Percentiles rank a stretch among this genome's conserved stretches.
These are phyloP conservation scores for Cerioporus squamosus DNA, from an alignment of 1,284 basidiomycete genomes.

Conservation along the genomic window DNA sequence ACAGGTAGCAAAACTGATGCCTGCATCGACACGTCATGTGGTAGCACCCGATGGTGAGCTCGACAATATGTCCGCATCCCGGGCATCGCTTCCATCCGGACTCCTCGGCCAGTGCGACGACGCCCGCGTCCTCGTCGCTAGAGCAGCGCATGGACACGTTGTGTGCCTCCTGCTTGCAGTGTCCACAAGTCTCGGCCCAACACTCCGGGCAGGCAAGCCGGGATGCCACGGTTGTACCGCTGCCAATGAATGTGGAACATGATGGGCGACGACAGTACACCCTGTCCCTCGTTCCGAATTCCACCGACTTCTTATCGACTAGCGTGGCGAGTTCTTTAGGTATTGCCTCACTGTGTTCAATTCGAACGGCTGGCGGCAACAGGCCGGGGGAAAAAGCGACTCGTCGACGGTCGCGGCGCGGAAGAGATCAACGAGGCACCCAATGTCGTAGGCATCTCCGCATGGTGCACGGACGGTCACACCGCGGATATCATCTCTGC, in stretches of 20 bases:
- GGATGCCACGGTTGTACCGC: constrained; percentile 3
- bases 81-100: constrained; percentile 50
- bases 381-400: constrained; percentile 43
- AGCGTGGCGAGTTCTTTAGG: constrained; percentile 30
- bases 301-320: constrained; percentile 32
- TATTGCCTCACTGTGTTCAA: constrained; percentile 28
- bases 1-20: constrained; percentile 41
- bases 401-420: constrained; percentile 38
- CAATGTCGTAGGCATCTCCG: constrained; percentile 37
- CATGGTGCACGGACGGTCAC: constrained; percentile 33
- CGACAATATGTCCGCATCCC: constrained; percentile 46
- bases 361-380: constrained; percentile 41
- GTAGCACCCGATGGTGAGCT: constrained; percentile 46
- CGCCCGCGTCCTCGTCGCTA: constrained; percentile 23
- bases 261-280: constrained; percentile 41
- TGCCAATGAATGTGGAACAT: constrained; percentile 42
- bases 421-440: constrained; percentile 38
- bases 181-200: constrained; percentile 28
- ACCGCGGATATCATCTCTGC: constrained; percentile 21
- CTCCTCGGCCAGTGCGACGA: constrained; percentile 37
- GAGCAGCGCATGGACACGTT: constrained; percentile 21
- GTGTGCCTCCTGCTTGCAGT: constrained; percentile 25
- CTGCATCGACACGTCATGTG: constrained; percentile 52
- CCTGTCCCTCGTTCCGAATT: constrained; percentile 36
- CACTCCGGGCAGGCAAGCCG: constrained; percentile 24